These are phyloP conservation scores for Seminavis robusta DNA, from an alignment of 108 stramenopile species.

Conservation along the genomic window DNA sequence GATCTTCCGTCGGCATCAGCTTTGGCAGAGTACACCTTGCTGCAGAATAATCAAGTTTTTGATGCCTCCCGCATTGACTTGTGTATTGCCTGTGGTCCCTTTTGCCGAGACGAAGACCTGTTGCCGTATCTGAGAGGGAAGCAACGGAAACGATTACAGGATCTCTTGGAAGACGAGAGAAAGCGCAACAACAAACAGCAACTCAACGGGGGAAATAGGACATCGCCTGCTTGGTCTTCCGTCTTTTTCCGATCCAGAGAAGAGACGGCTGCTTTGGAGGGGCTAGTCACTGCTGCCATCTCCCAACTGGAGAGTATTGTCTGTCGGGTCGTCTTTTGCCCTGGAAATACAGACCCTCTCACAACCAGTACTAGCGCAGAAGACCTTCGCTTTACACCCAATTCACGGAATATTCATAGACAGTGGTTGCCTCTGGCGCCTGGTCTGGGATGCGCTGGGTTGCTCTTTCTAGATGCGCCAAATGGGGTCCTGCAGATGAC, in stretches of 20 bases:
- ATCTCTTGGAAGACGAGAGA: not conserved
- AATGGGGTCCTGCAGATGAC: not conserved
- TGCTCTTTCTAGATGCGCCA: slow-evolving; percentile 27
- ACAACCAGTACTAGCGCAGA: slow-evolving; percentile 10
- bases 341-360: slow-evolving; percentile 28
- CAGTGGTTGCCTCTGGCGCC: slow-evolving; percentile 46
- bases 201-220: not conserved
- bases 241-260: slow-evolving; percentile 26
- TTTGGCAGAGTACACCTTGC: slow-evolving; percentile 40
- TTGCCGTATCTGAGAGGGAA: slow-evolving; percentile 17
- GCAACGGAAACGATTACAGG: slow-evolving; percentile 3
- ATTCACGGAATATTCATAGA: slow-evolving; percentile 52
- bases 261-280: slow-evolving; percentile 43
- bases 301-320: slow-evolving; percentile 65
- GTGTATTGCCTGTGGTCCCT: slow-evolving; percentile 52
- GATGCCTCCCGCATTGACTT: slow-evolving; percentile 27
- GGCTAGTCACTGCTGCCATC: slow-evolving; percentile 45
- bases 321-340: slow-evolving; percentile 48
- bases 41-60: not conserved
- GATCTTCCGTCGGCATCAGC: slow-evolving; percentile 43
- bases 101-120: slow-evolving; percentile 38
- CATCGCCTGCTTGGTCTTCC: not conserved
- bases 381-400: slow-evolving; percentile 44
- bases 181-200: not conserved
- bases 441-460: slow-evolving; percentile 46